Conservation (phyloP, 225 moss, liverwort and hornwort species). For the Pseudisothecium myosuroides region DNA sequence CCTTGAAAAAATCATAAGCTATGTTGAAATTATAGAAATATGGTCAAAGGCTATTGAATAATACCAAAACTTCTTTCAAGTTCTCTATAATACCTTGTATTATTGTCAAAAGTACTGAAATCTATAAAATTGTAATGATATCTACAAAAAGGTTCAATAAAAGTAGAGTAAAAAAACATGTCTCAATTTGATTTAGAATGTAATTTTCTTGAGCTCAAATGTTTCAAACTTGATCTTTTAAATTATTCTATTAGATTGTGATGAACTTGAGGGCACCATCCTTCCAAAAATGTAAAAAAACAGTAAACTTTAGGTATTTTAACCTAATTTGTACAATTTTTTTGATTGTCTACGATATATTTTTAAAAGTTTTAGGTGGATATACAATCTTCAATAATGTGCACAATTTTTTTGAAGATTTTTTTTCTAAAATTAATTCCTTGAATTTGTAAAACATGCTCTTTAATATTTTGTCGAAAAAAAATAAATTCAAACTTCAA, state of each 20-base stretch:
- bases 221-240: not conserved
- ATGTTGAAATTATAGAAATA: not conserved
- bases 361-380: rapidly evolving
- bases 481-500: not conserved
- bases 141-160: not conserved
- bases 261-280: not conserved
- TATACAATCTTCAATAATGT: not conserved
- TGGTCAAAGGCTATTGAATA: not conserved
- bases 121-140: not conserved
- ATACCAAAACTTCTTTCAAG: not conserved
- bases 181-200: not conserved
- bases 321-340: not conserved
- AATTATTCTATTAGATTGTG: not conserved
- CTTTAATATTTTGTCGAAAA: not conserved
- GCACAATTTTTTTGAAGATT: not conserved
- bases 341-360: not conserved
- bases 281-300: not conserved
- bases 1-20: not conserved
- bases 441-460: not conserved
- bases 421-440: not conserved
- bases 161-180: not conserved
- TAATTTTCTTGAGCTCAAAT: not conserved
- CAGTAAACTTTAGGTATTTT: rapidly evolving
- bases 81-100: not conserved
- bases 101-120: not conserved